phyloP scores from a whole-genome alignment of 2,329 filamentous ascomycete genomes.

The Talaromyces amestolkiae region DNA sequence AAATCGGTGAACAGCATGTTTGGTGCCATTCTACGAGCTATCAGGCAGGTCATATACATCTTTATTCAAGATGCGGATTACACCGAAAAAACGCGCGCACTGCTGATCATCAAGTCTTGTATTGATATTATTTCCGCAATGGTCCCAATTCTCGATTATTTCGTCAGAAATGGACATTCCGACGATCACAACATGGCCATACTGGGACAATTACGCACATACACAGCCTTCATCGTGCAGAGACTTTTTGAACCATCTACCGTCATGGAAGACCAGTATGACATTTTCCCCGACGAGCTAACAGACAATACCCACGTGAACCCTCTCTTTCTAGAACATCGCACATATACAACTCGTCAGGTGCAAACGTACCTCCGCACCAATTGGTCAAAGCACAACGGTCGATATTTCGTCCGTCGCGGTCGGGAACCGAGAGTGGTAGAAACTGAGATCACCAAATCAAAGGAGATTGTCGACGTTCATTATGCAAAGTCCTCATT shows the following conservation, averaged over 20 bases:
- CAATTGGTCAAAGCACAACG: slow-evolving; percentile 48
- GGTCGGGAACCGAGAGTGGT: slow-evolving; percentile 48
- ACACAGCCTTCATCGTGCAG: slow-evolving; percentile 37
- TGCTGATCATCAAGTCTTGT: slow-evolving; percentile 40
- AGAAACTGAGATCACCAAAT: slow-evolving; percentile 31
- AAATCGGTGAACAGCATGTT: slow-evolving; percentile 38
- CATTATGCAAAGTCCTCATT: slow-evolving; percentile 25
- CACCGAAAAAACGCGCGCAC: slow-evolving; percentile 39
- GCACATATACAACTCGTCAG: slow-evolving; percentile 40
- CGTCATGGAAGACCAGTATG: slow-evolving; percentile 8
- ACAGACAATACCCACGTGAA: background rate
- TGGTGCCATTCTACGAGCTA: slow-evolving; percentile 38
- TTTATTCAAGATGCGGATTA: slow-evolving; percentile 34
- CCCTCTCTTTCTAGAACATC: slow-evolving; percentile 26
- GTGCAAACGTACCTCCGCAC: slow-evolving; percentile 44
- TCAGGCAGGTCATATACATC: slow-evolving; percentile 36
- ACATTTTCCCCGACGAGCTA: background rate
- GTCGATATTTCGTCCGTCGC: slow-evolving; percentile 48
- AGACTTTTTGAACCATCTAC: slow-evolving; percentile 27
- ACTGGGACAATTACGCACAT: slow-evolving; percentile 41
- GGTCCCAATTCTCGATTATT: slow-evolving; percentile 48
- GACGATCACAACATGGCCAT: slow-evolving; percentile 29
- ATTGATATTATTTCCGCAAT: slow-evolving; percentile 43
- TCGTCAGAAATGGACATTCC: slow-evolving; percentile 37
- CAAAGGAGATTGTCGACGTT: slow-evolving; percentile 23